phyloP scores from a whole-genome alignment of 2,329 filamentous ascomycete species.

The Clarireedia homoeocarpa region DNA sequence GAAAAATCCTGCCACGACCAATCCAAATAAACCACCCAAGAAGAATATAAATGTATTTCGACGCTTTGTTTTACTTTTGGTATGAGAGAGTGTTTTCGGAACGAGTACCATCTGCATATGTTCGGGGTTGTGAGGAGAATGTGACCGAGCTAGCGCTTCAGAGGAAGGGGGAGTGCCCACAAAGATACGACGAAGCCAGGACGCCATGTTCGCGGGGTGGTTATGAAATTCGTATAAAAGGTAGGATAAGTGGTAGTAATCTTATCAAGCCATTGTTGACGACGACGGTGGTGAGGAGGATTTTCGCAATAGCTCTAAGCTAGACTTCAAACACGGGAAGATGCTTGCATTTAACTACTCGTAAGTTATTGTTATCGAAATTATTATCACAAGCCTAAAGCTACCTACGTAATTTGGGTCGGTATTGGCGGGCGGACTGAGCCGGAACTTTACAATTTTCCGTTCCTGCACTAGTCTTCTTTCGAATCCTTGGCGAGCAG shows the following conservation, averaged over 20 bases:
- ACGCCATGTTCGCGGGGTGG: neutral
- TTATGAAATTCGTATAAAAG: neutral
- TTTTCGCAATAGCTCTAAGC: neutral
- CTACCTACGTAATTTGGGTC: neutral
- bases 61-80: slow-evolving; percentile 38
- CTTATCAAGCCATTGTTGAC: neutral
- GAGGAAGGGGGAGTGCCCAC: slow-evolving; percentile 9
- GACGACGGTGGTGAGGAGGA: neutral
- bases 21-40: slow-evolving; percentile 81
- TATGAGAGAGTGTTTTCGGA: slow-evolving; percentile 33
- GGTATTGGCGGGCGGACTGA: neutral
- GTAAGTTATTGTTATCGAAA: too few species aligned
- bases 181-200: neutral
- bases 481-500: neutral
- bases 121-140: slow-evolving; percentile 26
- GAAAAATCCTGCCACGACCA: slow-evolving; percentile 84
- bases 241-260: too few species aligned
- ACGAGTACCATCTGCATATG: slow-evolving; percentile 45
- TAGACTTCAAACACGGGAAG: neutral
- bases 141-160: slow-evolving; percentile 10
- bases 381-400: too few species aligned
- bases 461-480: neutral
- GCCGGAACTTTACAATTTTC: neutral
- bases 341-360: too few species aligned
- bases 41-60: slow-evolving; percentile 76